Evolutionary conservation across 768 basidiomycete species (phyloP), one percentile per base, ranked within the genome.

Genomic region (Ramaria sp.): DNA sequence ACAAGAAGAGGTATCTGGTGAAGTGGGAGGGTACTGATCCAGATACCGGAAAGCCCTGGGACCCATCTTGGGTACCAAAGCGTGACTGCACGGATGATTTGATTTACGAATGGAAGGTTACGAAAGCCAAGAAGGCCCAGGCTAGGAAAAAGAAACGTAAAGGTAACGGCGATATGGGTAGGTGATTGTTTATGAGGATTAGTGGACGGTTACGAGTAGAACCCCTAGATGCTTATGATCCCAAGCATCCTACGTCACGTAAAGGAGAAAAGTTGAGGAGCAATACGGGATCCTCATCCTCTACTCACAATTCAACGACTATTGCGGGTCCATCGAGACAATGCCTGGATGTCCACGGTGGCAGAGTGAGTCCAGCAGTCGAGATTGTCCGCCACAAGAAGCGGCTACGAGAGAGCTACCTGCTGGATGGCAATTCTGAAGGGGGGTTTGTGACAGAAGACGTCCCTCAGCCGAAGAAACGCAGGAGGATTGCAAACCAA

Each of bases 21-120:
- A 74, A 74, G 56, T 93, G 90, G 90, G 78, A 68, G 20, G 90
- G 88, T 0, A 47, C 68, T 0, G 80, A 91, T 63, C 81, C 83
- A 0, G 65, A 69, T 7, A 86, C 83, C 0, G 72, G 73, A 17
- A 80, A 82, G 53, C 79, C 81, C 0, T 92, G 85, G 85, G 53
- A 74, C 3, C 79, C 78, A 50, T 81, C 78, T 43, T 92, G 90
- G 91, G 82, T 85, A 1, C 60, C 67, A 9, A 86, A 81, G 66
- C 66, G 71, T n/a, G 83, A 88, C 64, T 83, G 81, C 58, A 89
- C 88, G 1, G 67, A 78, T 37, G 78, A 79, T 27, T 68, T 91
- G 11, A 81, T 89, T 15, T 39, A 62, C 6, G 74, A 73, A 4
- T 93, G 89, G 89, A 84, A 82, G 65, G 58, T 33, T 24, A 77